These are phyloP conservation scores for Penicillium egyptiacum DNA, from an alignment of 495 filamentous ascomycete species.

Conservation along the genomic window DNA sequence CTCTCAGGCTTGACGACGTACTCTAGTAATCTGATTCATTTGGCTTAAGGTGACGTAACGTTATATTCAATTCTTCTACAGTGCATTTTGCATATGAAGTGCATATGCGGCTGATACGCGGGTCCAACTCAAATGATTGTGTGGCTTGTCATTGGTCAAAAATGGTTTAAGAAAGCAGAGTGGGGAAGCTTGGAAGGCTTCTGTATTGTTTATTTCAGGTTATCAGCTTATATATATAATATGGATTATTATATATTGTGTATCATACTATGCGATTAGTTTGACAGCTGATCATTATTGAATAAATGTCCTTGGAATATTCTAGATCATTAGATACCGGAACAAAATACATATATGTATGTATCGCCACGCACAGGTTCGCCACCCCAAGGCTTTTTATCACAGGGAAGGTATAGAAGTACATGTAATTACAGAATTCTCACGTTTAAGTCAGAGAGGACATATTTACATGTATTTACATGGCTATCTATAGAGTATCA, in stretches of 20 bases:
- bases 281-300: neutral
- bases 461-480: neutral
- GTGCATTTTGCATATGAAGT: neutral
- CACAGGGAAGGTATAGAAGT: neutral
- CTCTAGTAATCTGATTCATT: neutral
- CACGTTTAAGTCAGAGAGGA: too few species aligned
- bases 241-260: neutral
- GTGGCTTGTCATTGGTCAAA: constrained; percentile 12
- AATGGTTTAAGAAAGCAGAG: constrained; percentile 15
- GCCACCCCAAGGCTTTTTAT: constrained; percentile 12
- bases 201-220: neutral
- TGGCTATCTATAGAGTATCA: neutral
- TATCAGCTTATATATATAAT: neutral
- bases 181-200: neutral
- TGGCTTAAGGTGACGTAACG: too few species aligned
- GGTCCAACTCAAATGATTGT: neutral
- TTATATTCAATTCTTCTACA: neutral
- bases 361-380: neutral
- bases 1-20: neutral
- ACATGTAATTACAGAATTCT: neutral
- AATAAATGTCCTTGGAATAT: neutral
- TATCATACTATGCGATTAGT: neutral
- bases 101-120: constrained; percentile 1
- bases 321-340: neutral
- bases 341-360: neutral